Evolutionary conservation across 176 grass and related monocot genomes (phyloP).

Genomic region (Aegilops longissima): DNA sequence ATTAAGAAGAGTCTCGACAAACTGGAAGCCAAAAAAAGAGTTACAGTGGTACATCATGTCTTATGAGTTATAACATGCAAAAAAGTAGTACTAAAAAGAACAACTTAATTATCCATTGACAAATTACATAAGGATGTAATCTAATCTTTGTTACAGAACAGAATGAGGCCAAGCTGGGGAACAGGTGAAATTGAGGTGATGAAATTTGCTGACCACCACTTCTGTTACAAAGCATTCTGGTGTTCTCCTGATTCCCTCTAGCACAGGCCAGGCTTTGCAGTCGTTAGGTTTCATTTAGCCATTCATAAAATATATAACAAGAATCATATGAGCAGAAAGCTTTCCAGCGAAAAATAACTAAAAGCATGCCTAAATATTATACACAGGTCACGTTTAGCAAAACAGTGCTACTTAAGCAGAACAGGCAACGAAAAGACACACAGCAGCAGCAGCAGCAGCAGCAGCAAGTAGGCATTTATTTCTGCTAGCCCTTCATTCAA

Average conservation of each 20-base stretch:
- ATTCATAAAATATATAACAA: neutral
- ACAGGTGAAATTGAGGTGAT: neutral
- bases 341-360: neutral
- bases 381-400: neutral
- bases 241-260: neutral
- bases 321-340: constrained; percentile 12
- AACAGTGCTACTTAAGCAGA: constrained; percentile 6
- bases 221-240: neutral
- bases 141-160: neutral
- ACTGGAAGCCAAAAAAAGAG: constrained; percentile 51
- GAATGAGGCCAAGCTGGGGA: neutral
- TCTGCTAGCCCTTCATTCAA: neutral
- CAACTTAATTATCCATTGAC: neutral
- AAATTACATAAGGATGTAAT: neutral
- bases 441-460: neutral
- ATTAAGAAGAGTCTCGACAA: constrained; percentile 76
- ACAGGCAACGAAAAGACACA: neutral
- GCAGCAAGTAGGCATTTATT: constrained; percentile 22
- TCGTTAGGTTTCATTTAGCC: neutral
- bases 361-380: constrained; percentile 3
- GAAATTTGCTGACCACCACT: neutral
- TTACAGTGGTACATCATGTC: neutral
- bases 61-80: constrained; percentile 10
- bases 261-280: neutral
- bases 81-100: constrained; percentile 14